phyloP scores from a whole-genome alignment of 2,329 filamentous ascomycete species.

The Fusarium nisikadoi region DNA sequence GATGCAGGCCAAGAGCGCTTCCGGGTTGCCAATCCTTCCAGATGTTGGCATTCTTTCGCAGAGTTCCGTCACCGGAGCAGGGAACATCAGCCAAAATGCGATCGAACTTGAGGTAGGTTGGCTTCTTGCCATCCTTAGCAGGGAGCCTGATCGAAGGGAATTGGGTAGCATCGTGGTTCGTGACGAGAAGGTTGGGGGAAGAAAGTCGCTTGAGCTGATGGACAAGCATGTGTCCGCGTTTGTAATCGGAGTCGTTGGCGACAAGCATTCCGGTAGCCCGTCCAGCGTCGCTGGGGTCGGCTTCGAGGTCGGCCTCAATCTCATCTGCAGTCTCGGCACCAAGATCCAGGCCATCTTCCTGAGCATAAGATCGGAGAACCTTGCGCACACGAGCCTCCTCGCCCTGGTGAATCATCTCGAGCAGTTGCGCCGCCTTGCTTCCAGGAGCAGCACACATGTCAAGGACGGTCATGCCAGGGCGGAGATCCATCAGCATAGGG shows the following conservation, averaged over 20 bases:
- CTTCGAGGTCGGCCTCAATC: slow-evolving; percentile 62
- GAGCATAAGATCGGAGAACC: slow-evolving; percentile 71
- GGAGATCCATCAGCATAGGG: slow-evolving; percentile 89
- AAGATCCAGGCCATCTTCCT: slow-evolving; percentile 67
- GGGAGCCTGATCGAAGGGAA: slow-evolving; percentile 93
- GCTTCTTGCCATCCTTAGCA: slow-evolving; percentile 63
- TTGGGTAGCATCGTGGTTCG: slow-evolving; percentile 96
- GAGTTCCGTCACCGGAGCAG: slow-evolving; percentile 94
- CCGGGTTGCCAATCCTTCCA: slow-evolving; percentile 96
- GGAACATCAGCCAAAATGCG: slow-evolving; percentile 96
- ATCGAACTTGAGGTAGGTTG: slow-evolving; percentile 92
- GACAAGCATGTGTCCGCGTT: slow-evolving; percentile 94
- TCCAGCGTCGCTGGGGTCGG: slow-evolving; percentile 78
- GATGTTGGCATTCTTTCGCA: slow-evolving; percentile 90
- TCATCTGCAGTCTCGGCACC: slow-evolving; percentile 60
- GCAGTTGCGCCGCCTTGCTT: slow-evolving; percentile 94
- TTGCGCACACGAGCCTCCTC: slow-evolving; percentile 88
- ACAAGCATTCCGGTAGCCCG: slow-evolving; percentile 91
- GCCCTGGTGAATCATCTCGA: slow-evolving; percentile 92
- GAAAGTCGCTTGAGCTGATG: slow-evolving; percentile 98
- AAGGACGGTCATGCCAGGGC: slow-evolving; percentile 90
- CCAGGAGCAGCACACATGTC: slow-evolving; percentile 97
- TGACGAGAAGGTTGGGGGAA: slow-evolving; percentile 95
- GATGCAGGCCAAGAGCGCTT: slow-evolving; percentile 86
- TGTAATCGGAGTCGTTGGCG: slow-evolving; percentile 97